These are phyloP conservation scores for Porcisia deanei DNA, from an alignment of 208 protist genomes.

Conservation along the genomic window DNA sequence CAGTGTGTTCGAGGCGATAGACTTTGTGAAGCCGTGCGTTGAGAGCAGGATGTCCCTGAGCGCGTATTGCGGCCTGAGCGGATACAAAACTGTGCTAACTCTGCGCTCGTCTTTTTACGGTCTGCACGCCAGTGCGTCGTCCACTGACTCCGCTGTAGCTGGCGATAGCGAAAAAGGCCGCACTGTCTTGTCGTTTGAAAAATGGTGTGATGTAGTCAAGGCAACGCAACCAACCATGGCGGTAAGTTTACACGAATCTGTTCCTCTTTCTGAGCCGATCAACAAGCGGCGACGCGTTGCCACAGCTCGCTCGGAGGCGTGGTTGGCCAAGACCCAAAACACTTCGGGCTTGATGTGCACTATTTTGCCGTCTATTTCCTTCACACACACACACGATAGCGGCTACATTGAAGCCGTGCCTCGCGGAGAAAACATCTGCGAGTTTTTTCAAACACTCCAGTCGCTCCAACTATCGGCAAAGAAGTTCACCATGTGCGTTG, in stretches of 20 bases:
- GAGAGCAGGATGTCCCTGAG: slow-evolving; percentile 39
- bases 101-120: slow-evolving; percentile 69
- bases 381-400: slow-evolving; percentile 5
- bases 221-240: slow-evolving; percentile 49
- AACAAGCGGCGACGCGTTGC: slow-evolving; percentile 44
- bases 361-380: slow-evolving; percentile 33
- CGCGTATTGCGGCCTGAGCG: slow-evolving; percentile 60
- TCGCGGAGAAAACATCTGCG: slow-evolving; percentile 36
- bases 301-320: slow-evolving; percentile 38
- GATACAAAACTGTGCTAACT: slow-evolving; percentile 62
- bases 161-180: slow-evolving; percentile 75
- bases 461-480: slow-evolving; percentile 21
- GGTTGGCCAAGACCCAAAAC: slow-evolving; percentile 34
- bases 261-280: slow-evolving; percentile 47
- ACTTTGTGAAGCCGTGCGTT: slow-evolving; percentile 49
- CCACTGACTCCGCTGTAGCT: slow-evolving; percentile 48
- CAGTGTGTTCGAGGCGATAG: slow-evolving; percentile 70
- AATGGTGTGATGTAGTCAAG: slow-evolving; percentile 60
- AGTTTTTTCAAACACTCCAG: slow-evolving; percentile 39
- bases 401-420: slow-evolving; percentile 39
- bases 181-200: slow-evolving; percentile 37
- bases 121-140: slow-evolving; percentile 54
- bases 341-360: slow-evolving; percentile 22
- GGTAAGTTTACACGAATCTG: slow-evolving; percentile 57
- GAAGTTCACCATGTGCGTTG: slow-evolving; percentile 40